A percentile compares a stretch with the other conserved stretches of the same genome.
Conservation (phyloP, 169 alveolate genomes). For the Plasmodium knowlesi region DNA sequence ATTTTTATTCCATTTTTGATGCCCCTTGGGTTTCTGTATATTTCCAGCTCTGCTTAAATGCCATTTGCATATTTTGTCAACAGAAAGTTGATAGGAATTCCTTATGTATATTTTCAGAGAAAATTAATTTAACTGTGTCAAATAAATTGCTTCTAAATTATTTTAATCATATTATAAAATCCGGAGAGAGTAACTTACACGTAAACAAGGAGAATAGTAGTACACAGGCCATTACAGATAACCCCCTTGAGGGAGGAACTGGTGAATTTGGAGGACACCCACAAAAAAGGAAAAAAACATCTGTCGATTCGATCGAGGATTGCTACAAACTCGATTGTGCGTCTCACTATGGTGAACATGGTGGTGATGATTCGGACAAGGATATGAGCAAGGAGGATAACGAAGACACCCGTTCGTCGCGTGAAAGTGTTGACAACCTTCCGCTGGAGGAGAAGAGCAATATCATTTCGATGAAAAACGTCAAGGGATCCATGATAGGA, state of each 20-base stretch:
- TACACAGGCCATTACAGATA: not conserved
- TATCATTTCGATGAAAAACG: not conserved
- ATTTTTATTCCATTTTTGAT: conserved; percentile 25
- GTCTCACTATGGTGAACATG: not conserved
- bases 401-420: not conserved
- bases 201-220: not conserved
- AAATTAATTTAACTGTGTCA: conserved; percentile 7
- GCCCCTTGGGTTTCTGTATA: conserved; percentile 53
- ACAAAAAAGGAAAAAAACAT: not conserved
- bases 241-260: not conserved
- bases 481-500: not conserved
- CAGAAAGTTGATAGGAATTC: not conserved
- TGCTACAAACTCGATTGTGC: not conserved
- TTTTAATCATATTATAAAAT: not conserved
- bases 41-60: conserved; percentile 41
- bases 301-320: not conserved
- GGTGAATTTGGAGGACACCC: not conserved
- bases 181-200: not conserved
- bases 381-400: not conserved
- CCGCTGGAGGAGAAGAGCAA: not conserved
- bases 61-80: conserved; percentile 44
- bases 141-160: conserved; percentile 18
- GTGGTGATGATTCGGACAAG: not conserved
- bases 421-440: not conserved
- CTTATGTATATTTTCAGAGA: conserved; percentile 17